A percentile compares a stretch with the other conserved stretches of the same genome.
Conservation (phyloP, 2,329 filamentous ascomycete genomes). For the Colletotrichum paranaense region DNA sequence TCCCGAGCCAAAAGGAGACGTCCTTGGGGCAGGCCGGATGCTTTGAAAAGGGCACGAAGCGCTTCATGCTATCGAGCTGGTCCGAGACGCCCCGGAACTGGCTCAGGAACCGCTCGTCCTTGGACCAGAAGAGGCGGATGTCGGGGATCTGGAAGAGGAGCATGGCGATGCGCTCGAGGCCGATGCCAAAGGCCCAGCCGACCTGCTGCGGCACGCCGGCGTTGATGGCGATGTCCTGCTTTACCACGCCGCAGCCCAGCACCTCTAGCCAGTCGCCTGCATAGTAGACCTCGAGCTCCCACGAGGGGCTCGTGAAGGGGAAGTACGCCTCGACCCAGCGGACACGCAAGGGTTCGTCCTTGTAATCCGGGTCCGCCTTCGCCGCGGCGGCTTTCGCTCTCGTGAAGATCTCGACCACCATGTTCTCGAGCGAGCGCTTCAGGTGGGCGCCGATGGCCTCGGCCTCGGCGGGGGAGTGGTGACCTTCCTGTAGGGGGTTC, state of each 20-base stretch:
- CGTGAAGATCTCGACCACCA: constrained; percentile 90
- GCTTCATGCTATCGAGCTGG: constrained; percentile 60
- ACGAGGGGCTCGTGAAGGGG: constrained; percentile 94
- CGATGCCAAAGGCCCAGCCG: constrained; percentile 96
- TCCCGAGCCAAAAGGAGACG: constrained; percentile 88
- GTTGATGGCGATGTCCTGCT: constrained; percentile 83
- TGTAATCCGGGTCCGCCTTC: constrained; percentile 59
- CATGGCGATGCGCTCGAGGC: constrained; percentile 96
- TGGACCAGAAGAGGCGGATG: constrained; percentile 96
- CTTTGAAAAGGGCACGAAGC: constrained; percentile 90
- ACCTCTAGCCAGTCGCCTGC: constrained; percentile 96
- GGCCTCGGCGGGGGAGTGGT: constrained; percentile 81
- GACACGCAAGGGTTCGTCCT: constrained; percentile 81
- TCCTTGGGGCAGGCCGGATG: constrained; percentile 91
- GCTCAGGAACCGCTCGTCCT: constrained; percentile 83
- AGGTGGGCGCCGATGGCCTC: constrained; percentile 87
- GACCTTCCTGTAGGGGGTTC: constrained; percentile 82
- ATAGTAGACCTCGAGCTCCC: constrained; percentile 97
- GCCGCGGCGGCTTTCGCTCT: constrained; percentile 76
- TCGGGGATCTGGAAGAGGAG: constrained; percentile 95
- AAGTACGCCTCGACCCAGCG: constrained; percentile 98
- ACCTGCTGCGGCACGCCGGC: constrained; percentile 80
- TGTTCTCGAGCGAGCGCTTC: constrained; percentile 87
- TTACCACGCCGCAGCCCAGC: constrained; percentile 89
- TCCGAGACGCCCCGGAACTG: constrained; percentile 79